A percentile compares a stretch with the other conserved stretches of the same genome.
Conservation (phyloP, 2,329 filamentous ascomycete species). For the Westerdykella ornata region DNA sequence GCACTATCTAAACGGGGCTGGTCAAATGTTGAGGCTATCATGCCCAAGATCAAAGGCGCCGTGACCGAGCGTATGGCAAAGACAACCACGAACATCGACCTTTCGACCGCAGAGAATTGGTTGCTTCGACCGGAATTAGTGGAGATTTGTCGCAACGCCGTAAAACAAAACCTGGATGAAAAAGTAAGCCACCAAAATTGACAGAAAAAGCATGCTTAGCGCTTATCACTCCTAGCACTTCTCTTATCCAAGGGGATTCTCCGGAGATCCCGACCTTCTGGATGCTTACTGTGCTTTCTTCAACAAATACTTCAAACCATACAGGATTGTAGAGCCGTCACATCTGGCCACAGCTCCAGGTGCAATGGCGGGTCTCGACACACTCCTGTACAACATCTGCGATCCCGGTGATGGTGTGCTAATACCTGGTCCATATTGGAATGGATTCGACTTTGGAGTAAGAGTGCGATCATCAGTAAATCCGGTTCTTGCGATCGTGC, state of each 20-base stretch:
- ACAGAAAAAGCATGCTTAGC: not conserved
- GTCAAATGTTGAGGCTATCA: slow-evolving; percentile 10
- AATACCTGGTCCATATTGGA: slow-evolving; percentile 28
- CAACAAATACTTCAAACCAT: slow-evolving; percentile 25
- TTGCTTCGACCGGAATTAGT: slow-evolving; percentile 14
- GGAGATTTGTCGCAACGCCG: slow-evolving; percentile 9
- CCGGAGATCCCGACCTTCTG: slow-evolving; percentile 16
- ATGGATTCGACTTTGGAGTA: slow-evolving; percentile 16
- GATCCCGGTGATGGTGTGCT: slow-evolving; percentile 31
- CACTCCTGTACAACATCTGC: slow-evolving; percentile 31
- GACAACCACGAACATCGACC: slow-evolving; percentile 11
- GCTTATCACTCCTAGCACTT: slow-evolving; percentile 6
- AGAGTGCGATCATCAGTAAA: slow-evolving; percentile 8
- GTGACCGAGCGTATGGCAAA: slow-evolving; percentile 7
- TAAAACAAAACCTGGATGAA: slow-evolving; percentile 4
- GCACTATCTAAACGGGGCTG: slow-evolving; percentile 5
- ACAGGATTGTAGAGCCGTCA: slow-evolving; percentile 10
- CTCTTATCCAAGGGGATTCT: slow-evolving; percentile 13
- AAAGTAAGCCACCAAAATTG: slow-evolving; percentile 1
- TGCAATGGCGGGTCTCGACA: slow-evolving; percentile 15
- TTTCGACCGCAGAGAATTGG: slow-evolving; percentile 19
- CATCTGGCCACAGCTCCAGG: slow-evolving; percentile 18
- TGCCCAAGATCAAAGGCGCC: slow-evolving; percentile 13
- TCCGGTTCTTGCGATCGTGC: slow-evolving; percentile 13
- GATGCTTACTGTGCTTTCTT: slow-evolving; percentile 14